Evolutionary conservation across 2,329 filamentous ascomycete species (phyloP).

Genomic region (Ophiostoma pallidulum): DNA sequence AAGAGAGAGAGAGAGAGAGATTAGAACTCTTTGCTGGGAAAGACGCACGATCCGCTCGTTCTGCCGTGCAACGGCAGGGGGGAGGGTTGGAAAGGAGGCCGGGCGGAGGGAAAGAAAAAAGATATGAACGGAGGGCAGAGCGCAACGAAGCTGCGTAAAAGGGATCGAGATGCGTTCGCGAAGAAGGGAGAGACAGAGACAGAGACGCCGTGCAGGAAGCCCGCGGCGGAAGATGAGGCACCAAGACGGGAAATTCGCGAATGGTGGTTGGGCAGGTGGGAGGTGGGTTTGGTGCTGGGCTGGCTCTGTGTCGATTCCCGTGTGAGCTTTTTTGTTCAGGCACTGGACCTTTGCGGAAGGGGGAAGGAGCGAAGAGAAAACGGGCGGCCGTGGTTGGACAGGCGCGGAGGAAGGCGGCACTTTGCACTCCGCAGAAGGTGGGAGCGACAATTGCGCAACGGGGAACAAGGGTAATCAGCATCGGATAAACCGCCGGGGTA

Average conservation of each 20-base stretch:
- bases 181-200: background rate
- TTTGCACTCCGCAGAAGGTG: background rate
- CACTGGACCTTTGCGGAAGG: too few species aligned
- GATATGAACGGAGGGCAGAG: too few species aligned
- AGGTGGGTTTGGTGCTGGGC: background rate
- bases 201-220: background rate
- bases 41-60: too few species aligned
- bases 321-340: background rate
- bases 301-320: background rate
- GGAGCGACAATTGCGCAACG: conserved; percentile 8
- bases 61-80: too few species aligned
- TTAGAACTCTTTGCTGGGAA: too few species aligned
- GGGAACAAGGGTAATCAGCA: background rate
- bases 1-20: too few species aligned
- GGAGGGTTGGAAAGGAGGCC: too few species aligned
- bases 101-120: too few species aligned
- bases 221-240: background rate
- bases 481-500: conserved; percentile 8
- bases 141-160: too few species aligned
- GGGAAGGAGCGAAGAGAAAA: conserved; percentile 2
- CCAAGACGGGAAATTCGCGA: background rate
- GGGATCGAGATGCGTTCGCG: too few species aligned
- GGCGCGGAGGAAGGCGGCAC: background rate
- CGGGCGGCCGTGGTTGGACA: background rate
- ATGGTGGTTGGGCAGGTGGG: background rate